phyloP scores from a whole-genome alignment of 495 filamentous ascomycete genomes.

The Trichocladium uniseriatum region DNA sequence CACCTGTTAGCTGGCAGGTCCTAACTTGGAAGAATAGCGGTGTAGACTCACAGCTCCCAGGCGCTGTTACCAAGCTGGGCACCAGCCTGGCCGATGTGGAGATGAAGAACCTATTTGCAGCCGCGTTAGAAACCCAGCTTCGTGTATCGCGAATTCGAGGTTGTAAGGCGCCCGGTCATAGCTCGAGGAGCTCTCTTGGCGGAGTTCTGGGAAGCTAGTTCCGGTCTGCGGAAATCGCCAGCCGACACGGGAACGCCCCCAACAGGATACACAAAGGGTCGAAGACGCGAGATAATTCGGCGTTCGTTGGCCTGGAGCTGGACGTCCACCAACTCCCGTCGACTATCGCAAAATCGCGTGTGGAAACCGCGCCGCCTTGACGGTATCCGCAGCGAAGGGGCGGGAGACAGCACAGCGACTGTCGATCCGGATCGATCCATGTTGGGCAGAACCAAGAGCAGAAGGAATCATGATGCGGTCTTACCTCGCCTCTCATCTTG shows the following conservation, averaged over 20 bases:
- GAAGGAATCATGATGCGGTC: constrained; percentile 15
- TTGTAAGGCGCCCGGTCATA: background rate
- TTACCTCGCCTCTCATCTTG: constrained; percentile 48
- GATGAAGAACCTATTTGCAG: constrained; percentile 60
- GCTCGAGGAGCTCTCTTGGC: background rate
- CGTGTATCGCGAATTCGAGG: background rate
- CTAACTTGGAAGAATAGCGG: constrained; percentile 24
- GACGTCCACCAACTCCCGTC: no score
- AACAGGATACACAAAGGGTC: no score
- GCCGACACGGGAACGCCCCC: no score
- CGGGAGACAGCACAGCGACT: background rate
- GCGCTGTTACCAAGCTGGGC: constrained; percentile 88
- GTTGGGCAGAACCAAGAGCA: background rate
- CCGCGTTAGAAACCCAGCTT: constrained; percentile 8
- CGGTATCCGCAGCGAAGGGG: constrained; percentile 2
- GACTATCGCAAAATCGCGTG: background rate
- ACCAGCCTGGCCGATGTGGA: constrained; percentile 91
- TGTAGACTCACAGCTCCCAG: constrained; percentile 79
- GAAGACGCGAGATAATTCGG: no score
- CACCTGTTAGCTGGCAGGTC: constrained; percentile 7
- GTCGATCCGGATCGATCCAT: background rate
- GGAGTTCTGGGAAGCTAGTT: background rate
- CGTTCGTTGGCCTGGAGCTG: no score
- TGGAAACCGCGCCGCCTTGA: background rate
- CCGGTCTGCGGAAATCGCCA: no score